phyloP scores from a whole-genome alignment of 2,329 filamentous ascomycete species.

The Thielaviopsis populi region DNA sequence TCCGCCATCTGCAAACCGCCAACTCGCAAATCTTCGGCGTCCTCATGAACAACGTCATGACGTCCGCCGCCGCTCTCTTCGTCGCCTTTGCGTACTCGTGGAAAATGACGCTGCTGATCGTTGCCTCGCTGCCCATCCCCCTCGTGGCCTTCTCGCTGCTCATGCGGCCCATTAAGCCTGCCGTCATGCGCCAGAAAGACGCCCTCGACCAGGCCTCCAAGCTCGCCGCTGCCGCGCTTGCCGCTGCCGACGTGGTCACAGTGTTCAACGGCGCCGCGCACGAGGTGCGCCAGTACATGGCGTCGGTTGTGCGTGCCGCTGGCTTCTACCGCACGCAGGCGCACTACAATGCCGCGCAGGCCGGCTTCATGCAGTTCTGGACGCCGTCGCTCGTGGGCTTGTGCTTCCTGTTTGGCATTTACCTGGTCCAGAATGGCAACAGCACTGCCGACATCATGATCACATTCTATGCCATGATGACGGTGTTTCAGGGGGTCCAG shows the following conservation, averaged over 20 bases:
- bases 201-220: constrained; percentile 59
- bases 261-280: constrained; percentile 61
- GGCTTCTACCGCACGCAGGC: constrained; percentile 53
- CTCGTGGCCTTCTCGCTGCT: constrained; percentile 43
- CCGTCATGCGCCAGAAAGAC: constrained; percentile 52
- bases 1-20: constrained; percentile 65
- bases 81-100: constrained; percentile 70
- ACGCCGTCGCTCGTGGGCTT: constrained; percentile 67
- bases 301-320: constrained; percentile 42
- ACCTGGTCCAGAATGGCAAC: constrained; percentile 46
- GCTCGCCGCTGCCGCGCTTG: constrained; percentile 51
- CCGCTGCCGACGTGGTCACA: constrained; percentile 73
- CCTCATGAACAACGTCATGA: constrained; percentile 47
- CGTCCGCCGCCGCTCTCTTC: constrained; percentile 47
- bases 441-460: constrained; percentile 57
- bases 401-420: constrained; percentile 77
- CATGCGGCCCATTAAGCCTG: constrained; percentile 45
- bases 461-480: constrained; percentile 70
- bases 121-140: constrained; percentile 58
- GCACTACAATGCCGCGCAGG: constrained; percentile 53
- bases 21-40: constrained; percentile 68
- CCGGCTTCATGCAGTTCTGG: constrained; percentile 58
- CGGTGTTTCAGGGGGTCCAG: constrained; percentile 61
- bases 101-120: constrained; percentile 66
- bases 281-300: constrained; percentile 52